phyloP scores from a whole-genome alignment of 495 filamentous ascomycete species.

The Pyrenopolyporus hunteri region DNA sequence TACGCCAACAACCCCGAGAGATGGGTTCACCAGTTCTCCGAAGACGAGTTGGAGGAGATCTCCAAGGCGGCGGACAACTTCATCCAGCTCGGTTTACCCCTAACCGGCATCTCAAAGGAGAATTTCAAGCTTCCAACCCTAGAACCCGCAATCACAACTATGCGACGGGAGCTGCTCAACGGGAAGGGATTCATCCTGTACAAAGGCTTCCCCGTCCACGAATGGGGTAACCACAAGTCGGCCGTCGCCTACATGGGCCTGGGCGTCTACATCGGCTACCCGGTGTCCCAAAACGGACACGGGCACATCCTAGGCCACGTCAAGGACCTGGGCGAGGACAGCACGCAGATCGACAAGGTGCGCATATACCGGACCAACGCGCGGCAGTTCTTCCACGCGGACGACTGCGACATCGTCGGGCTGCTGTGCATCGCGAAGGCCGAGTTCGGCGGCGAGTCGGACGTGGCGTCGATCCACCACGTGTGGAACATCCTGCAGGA shows the following conservation, averaged over 20 bases:
- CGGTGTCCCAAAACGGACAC: constrained; percentile 80
- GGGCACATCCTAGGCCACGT: constrained; percentile 93
- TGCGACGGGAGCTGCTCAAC: constrained; percentile 75
- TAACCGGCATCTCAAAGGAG: constrained; percentile 77
- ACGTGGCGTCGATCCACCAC: constrained; percentile 78
- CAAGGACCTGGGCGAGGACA: constrained; percentile 86
- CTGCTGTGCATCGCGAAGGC: constrained; percentile 82
- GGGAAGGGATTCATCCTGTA: constrained; percentile 92
- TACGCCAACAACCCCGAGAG: constrained; percentile 70
- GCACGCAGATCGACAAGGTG: constrained; percentile 78
- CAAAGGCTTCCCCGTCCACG: constrained; percentile 75
- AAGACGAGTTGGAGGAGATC: constrained; percentile 72
- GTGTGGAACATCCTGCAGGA: constrained; percentile 80
- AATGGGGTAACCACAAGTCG: constrained; percentile 81
- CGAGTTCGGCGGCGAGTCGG: constrained; percentile 82
- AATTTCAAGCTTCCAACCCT: constrained; percentile 73
- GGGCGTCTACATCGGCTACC: constrained; percentile 85
- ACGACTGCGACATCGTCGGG: constrained; percentile 83
- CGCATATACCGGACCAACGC: constrained; percentile 90
- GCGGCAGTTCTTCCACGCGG: constrained; percentile 79
- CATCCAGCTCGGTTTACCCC: constrained; percentile 61
- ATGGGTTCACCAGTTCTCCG: constrained; percentile 76
- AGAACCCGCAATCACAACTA: constrained; percentile 54
- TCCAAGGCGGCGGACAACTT: constrained; percentile 70
- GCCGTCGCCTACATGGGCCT: constrained; percentile 90